Percentiles rank a stretch among this genome's conserved stretches.
phyloP scores from a whole-genome alignment of 176 grass and related monocot genomes.

The Coix lacrymajobi region DNA sequence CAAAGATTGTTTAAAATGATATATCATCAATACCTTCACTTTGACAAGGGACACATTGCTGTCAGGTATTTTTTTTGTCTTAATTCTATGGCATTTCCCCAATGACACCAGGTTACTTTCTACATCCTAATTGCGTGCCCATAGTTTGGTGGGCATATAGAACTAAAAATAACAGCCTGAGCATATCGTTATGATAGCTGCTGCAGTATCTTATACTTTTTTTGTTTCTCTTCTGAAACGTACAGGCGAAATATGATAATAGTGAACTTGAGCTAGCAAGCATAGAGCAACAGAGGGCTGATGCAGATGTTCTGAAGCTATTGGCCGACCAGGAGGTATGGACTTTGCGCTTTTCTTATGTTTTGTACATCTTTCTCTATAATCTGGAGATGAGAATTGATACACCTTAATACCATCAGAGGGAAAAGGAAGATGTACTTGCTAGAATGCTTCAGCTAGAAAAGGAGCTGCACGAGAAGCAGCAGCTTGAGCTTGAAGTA shows the following conservation, averaged over 20 bases:
- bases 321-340: slow-evolving; percentile 81
- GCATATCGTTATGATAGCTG: not conserved
- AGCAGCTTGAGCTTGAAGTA: slow-evolving; percentile 84
- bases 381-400: slow-evolving; percentile 9
- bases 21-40: not conserved
- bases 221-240: not conserved
- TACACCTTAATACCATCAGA: slow-evolving; percentile 43
- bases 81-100: not conserved
- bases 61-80: not conserved
- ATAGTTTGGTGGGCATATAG: not conserved
- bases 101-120: not conserved
- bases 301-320: slow-evolving; percentile 76
- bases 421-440: slow-evolving; percentile 87
- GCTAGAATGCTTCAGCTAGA: slow-evolving; percentile 79
- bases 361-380: slow-evolving; percentile 6
- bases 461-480: slow-evolving; percentile 78
- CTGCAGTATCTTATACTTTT: not conserved
- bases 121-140: not conserved
- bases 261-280: slow-evolving; percentile 60
- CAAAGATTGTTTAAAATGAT: not conserved
- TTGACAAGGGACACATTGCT: not conserved
- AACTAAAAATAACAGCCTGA: not conserved
- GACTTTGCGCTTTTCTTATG: slow-evolving; percentile 11
- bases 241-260: slow-evolving; percentile 49
- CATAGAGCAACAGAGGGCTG: slow-evolving; percentile 71